A percentile compares a stretch with the other conserved stretches of the same genome.
These are phyloP conservation scores for Sequoia sempervirens DNA, from an alignment of 75 land plant species.

Conservation along the genomic window DNA sequence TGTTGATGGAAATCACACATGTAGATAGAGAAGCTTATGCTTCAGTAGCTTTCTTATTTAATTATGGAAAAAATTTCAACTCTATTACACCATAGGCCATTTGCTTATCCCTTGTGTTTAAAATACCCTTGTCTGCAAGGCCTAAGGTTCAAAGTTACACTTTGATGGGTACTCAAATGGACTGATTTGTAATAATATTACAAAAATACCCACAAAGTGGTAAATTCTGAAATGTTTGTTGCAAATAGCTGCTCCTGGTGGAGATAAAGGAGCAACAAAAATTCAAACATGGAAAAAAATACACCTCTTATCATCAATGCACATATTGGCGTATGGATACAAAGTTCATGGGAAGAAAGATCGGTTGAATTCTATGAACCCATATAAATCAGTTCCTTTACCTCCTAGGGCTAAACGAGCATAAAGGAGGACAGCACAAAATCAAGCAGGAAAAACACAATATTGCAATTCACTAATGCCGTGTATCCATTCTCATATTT, in stretches of 20 bases:
- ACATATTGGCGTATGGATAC: not conserved
- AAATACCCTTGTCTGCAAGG: not conserved
- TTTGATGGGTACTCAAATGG: not conserved
- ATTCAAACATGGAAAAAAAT: not conserved
- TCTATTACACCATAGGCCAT: not conserved
- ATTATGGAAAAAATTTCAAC: too few relatives aligned
- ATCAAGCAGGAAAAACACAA: not conserved
- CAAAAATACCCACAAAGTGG: not conserved
- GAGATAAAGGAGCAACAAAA: not conserved
- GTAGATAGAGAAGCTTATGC: too few relatives aligned
- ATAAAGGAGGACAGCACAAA: not conserved
- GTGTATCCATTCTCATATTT: not conserved
- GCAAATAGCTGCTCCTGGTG: not conserved
- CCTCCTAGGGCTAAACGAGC: not conserved
- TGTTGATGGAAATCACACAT: too few relatives aligned
- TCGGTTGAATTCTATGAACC: not conserved
- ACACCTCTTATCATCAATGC: not conserved
- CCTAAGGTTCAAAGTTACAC: not conserved
- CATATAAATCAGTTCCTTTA: not conserved
- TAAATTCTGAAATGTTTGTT: not conserved
- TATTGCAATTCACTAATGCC: not conserved
- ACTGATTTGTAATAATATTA: not conserved
- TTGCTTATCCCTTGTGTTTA: not conserved
- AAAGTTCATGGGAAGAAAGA: not conserved
- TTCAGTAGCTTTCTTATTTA: too few relatives aligned